Conservation (phyloP, 768 basidiomycete species). For the Russula brevipes region DNA sequence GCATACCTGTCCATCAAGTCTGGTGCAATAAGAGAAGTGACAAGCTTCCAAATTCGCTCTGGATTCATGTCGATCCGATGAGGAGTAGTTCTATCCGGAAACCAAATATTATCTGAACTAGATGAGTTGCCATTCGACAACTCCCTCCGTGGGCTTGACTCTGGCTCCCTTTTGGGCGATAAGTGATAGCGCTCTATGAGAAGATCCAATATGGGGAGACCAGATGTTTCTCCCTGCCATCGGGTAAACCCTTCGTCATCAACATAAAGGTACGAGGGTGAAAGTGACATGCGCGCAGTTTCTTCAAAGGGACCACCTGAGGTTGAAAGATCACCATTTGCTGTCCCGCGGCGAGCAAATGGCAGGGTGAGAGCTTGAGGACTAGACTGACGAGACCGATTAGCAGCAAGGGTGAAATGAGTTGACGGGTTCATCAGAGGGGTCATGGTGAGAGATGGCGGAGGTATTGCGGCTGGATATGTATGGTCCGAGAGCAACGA, state of each 20-base stretch:
- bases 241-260: conserved; percentile 84
- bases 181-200: conserved; percentile 65
- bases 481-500: conserved; percentile 39
- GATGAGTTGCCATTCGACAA: not conserved
- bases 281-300: conserved; percentile 56
- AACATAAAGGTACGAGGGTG: conserved; percentile 78
- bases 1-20: conserved; percentile 90
- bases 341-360: conserved; percentile 31
- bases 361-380: conserved; percentile 42
- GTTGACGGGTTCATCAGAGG: conserved; percentile 78
- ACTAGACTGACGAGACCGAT: conserved; percentile 44
- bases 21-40: conserved; percentile 80
- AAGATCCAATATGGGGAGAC: conserved; percentile 80
- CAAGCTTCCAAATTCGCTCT: conserved; percentile 79
- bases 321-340: conserved; percentile 4
- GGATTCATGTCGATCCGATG: conserved; percentile 77
- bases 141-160: conserved; percentile 25
- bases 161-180: conserved; percentile 35
- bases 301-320: conserved; percentile 53
- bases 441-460: conserved; percentile 70
- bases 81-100: conserved; percentile 73
- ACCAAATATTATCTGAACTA: conserved; percentile 48
- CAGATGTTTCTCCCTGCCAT: conserved; percentile 92
- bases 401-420: conserved; percentile 52
- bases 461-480: conserved; percentile 60